Evolutionary conservation across 1,284 basidiomycete genomes (phyloP), one percentile per base, ranked within the genome.

Genomic region (Pisolithus thermaeus): DNA sequence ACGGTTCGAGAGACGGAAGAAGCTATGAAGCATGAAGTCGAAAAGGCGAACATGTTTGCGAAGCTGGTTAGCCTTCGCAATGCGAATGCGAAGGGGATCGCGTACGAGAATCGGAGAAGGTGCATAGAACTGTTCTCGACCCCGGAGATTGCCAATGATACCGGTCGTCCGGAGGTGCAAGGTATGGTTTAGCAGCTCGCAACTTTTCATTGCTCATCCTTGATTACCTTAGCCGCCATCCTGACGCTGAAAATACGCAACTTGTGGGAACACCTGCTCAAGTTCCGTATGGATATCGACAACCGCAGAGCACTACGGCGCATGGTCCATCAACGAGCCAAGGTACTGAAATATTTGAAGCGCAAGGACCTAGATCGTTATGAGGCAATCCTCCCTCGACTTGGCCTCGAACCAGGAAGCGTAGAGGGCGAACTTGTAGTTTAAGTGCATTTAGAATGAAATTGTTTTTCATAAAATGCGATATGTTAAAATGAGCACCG

Each of bases 381-480:
- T 64, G 84, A 91, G 54, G 71, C 68, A 18, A 68, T 92, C 35
- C 74, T 98, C 50, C 75, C 78, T 36, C 82, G 86, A 52, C 73
- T 96, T 28, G 95, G 88, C 2, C 67, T 97, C 45, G 85, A 93
- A 59, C 77, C 81, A 23, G 77, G 78, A 57, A 84, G 86, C 23
- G 90, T 97, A 5, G 93, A 97, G 70, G 94, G 94, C 44, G 94
- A 97, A 66, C 71, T 97, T 38, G 76, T 85, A 52, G 77, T 90
- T 50, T 80, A 43, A 14, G n/a, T n/a, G n/a, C n/a, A 27, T 14
- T 23, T 6, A 16, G 23, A 41, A 41, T 14, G 20, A 35, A 12
- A 14, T 16, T 5, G 4, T 12, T 35, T 14, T 35, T 35, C 32
- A 35, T 35, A 14, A 14, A 14, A 11, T 14, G 32, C 32, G 28